Percentiles rank a stretch among this genome's conserved stretches.
Evolutionary conservation across 2,329 filamentous ascomycete genomes (phyloP).

Genomic region (Colletotrichum endophyticum): DNA sequence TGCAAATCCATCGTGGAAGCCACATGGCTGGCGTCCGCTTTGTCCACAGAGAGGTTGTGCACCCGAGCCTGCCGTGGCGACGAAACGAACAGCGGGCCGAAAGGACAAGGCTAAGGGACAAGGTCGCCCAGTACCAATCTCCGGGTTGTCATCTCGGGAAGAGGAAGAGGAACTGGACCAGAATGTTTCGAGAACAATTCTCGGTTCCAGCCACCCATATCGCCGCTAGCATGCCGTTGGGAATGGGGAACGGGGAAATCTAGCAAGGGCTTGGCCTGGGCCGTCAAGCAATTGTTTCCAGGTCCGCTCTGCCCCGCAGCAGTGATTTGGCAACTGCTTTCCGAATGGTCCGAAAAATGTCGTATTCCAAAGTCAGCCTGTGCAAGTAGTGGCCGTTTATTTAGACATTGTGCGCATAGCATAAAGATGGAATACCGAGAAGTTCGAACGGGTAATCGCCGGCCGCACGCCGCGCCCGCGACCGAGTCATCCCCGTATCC

Average conservation of each 20-base stretch:
- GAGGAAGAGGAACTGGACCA: not conserved
- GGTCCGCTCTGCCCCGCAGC: not conserved
- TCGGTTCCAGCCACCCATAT: not conserved
- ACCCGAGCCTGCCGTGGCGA: not conserved
- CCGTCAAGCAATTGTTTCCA: not conserved
- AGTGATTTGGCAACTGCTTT: not conserved
- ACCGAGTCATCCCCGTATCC: not conserved
- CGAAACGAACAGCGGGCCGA: not conserved
- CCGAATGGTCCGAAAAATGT: not conserved
- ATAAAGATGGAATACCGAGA: not conserved
- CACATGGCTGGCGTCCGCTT: not conserved
- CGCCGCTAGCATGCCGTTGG: not conserved
- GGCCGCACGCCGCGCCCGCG: not conserved
- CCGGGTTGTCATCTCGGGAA: slow-evolving; percentile 9
- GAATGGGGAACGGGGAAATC: not conserved
- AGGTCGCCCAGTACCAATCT: slow-evolving; percentile 5
- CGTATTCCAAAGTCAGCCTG: not conserved
- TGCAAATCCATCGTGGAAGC: not conserved
- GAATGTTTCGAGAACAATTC: slow-evolving; percentile 15
- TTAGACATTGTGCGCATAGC: not conserved
- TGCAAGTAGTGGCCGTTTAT: not conserved
- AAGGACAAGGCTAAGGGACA: not conserved
- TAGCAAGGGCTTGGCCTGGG: not conserved
- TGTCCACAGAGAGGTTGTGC: not conserved
- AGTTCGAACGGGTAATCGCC: not conserved